A percentile compares a stretch with the other conserved stretches of the same genome.
phyloP scores from a whole-genome alignment of 495 filamentous ascomycete species.

The Lasiosphaeria ovina region DNA sequence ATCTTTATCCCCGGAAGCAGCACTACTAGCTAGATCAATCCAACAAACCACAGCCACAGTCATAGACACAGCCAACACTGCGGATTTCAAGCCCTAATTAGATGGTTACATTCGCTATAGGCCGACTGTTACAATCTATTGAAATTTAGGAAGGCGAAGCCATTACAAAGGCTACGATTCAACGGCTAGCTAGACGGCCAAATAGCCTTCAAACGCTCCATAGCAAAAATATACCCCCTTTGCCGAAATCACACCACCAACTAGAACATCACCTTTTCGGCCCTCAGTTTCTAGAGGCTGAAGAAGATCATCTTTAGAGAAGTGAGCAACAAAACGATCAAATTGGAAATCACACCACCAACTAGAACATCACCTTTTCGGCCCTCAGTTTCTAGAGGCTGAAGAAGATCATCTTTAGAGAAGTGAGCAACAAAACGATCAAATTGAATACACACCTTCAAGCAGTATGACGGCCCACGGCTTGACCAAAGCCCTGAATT shows the following conservation, averaged over 20 bases:
- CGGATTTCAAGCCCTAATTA: conserved; percentile 7
- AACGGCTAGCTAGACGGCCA: conserved; percentile 2
- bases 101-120: conserved; percentile 8
- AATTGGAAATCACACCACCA: too few relatives aligned
- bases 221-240: conserved; percentile 4
- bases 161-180: conserved; percentile 4
- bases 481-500: too few relatives aligned
- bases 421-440: too few relatives aligned
- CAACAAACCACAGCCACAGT: conserved; percentile 5
- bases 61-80: not conserved
- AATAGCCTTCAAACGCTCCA: conserved; percentile 9
- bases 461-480: too few relatives aligned
- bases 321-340: too few relatives aligned
- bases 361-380: conserved; percentile 8
- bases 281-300: conserved; percentile 8
- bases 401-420: conserved; percentile 14
- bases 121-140: conserved; percentile 7
- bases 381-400: conserved; percentile 8
- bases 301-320: conserved; percentile 14
- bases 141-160: conserved; percentile 2
- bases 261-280: conserved; percentile 8
- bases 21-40: conserved; percentile 6
- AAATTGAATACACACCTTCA: too few relatives aligned
- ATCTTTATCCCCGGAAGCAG: not conserved
- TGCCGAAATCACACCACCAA: conserved; percentile 9